phyloP scores from a whole-genome alignment of 1,139 yeast species.

The Suhomyces terraborum region DNA sequence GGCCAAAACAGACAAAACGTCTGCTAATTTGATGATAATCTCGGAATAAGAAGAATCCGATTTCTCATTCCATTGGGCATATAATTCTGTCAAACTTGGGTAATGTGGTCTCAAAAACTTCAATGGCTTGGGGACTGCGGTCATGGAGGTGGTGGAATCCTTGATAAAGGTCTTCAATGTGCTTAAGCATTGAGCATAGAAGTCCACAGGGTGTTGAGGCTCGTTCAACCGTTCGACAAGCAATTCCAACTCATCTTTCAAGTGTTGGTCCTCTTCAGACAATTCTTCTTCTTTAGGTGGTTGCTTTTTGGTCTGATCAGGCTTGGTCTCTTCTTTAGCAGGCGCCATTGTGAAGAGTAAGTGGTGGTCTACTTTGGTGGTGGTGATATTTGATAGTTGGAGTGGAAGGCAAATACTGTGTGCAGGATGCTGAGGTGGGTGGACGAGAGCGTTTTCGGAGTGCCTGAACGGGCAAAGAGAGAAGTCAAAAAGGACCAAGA shows the following conservation, averaged over 20 bases:
- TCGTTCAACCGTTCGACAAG: conserved; percentile 74
- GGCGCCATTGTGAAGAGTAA: conserved; percentile 18
- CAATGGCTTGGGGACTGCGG: conserved; percentile 98
- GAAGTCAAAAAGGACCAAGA: not conserved
- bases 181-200: conserved; percentile 61
- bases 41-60: conserved; percentile 17
- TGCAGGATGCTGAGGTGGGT: conserved; percentile 1
- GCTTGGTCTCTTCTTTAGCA: conserved; percentile 23
- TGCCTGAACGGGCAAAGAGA: not conserved
- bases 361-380: conserved; percentile 1
- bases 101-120: conserved; percentile 92
- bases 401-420: conserved; percentile 15
- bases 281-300: conserved; percentile 70
- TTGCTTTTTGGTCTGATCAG: conserved; percentile 28
- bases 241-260: conserved; percentile 84
- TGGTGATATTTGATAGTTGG: conserved; percentile 5
- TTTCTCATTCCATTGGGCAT: conserved; percentile 65
- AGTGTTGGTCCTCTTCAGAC: conserved; percentile 89
- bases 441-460: conserved; percentile 1
- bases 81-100: conserved; percentile 62
- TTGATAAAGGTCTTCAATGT: conserved; percentile 76
- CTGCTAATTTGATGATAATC: conserved; percentile 54
- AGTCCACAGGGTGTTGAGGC: conserved; percentile 41
- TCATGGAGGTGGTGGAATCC: conserved; percentile 96
- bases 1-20: conserved; percentile 87